Percentiles rank a stretch among this genome's conserved stretches.
Evolutionary conservation across 1,284 basidiomycete genomes (phyloP).

Genomic region (Lentinus polychrous): DNA sequence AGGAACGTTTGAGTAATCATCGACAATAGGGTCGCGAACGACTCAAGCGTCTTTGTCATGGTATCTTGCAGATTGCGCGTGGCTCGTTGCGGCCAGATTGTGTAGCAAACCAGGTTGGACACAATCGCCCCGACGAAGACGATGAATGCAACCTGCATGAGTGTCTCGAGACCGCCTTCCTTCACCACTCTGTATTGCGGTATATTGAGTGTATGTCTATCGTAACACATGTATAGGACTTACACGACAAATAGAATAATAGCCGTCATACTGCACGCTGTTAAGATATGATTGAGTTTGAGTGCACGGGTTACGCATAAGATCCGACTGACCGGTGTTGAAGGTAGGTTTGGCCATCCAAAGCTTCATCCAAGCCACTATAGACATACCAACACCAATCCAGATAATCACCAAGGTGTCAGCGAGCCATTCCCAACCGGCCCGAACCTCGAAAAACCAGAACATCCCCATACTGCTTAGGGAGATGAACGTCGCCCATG

Average conservation of each 20-base stretch:
- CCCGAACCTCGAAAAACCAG: conserved; percentile 66
- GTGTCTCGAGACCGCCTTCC: conserved; percentile 77
- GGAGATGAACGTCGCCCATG: conserved; percentile 71
- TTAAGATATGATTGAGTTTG: background rate
- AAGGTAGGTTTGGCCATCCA: conserved; percentile 89
- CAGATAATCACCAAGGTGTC: conserved; percentile 67
- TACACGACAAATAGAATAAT: conserved; percentile 84
- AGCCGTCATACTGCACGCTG: conserved; percentile 86
- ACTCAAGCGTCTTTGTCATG: conserved; percentile 81
- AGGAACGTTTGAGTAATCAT: conserved; percentile 82
- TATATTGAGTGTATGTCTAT: conserved; percentile 2
- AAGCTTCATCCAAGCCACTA: conserved; percentile 82
- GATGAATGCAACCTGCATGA: conserved; percentile 72
- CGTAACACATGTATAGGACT: conserved; percentile 21
- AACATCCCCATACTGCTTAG: conserved; percentile 73
- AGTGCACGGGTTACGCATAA: background rate
- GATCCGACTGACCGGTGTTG: conserved; percentile 63
- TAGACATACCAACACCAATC: conserved; percentile 79
- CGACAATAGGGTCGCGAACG: conserved; percentile 78
- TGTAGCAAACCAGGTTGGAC: conserved; percentile 80
- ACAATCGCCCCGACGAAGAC: conserved; percentile 71
- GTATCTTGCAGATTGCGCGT: conserved; percentile 77
- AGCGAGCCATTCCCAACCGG: conserved; percentile 64
- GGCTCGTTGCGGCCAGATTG: conserved; percentile 81
- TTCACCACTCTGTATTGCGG: conserved; percentile 67